Evolutionary conservation across 1,139 yeast genomes (phyloP).

Genomic region (Protomyces lactucae-debilis): DNA sequence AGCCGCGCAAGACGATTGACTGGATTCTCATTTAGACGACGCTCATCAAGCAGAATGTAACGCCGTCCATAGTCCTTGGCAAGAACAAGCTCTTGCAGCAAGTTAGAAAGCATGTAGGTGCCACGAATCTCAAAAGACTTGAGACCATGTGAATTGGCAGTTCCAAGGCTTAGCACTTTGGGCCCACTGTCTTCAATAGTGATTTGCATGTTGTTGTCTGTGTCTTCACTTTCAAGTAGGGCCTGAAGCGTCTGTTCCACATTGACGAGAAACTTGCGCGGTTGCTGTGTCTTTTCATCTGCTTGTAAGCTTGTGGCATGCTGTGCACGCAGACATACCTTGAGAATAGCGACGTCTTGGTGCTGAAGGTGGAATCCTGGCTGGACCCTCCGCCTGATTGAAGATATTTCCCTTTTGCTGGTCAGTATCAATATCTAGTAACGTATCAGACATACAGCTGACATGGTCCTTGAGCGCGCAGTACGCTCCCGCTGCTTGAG

Average conservation of each 20-base stretch:
- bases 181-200: constrained; percentile 93
- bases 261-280: constrained; percentile 67
- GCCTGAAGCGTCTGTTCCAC: constrained; percentile 69
- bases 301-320: background rate
- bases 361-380: background rate
- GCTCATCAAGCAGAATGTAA: constrained; percentile 75
- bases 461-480: constrained; percentile 10
- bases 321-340: background rate
- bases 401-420: background rate
- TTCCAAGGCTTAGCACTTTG: constrained; percentile 76
- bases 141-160: constrained; percentile 44
- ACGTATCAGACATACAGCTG: background rate
- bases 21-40: constrained; percentile 80
- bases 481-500: constrained; percentile 17
- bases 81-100: constrained; percentile 82
- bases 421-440: background rate
- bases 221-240: constrained; percentile 72
- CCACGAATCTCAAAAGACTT: constrained; percentile 63
- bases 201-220: constrained; percentile 79
- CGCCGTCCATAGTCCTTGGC: constrained; percentile 77
- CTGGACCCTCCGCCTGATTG: background rate
- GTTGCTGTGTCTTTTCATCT: constrained; percentile 6
- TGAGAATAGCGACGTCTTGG: constrained; percentile 15
- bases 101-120: constrained; percentile 82
- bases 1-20: constrained; percentile 70